A percentile compares a stretch with the other conserved stretches of the same genome.
Evolutionary conservation across 164 flowering plant species (phyloP).

Genomic region (Sedum album): DNA sequence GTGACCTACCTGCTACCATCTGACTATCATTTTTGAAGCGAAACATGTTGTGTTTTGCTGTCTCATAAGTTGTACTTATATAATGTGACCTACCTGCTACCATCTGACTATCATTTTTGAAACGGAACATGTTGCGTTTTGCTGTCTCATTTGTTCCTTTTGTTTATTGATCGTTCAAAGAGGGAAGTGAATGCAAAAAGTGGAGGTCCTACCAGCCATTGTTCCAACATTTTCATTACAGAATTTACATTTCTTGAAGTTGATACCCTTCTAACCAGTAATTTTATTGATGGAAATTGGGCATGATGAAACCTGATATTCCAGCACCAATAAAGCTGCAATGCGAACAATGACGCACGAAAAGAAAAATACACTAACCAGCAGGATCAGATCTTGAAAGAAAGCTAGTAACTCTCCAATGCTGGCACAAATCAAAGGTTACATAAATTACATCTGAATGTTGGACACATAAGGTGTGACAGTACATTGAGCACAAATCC

Average conservation of each 20-base stretch:
- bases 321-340: background rate
- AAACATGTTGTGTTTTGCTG: no score
- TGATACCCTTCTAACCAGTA: background rate
- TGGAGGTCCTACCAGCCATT: slow-evolving; percentile 7
- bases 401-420: no score
- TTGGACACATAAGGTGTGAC: background rate
- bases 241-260: background rate
- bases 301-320: background rate
- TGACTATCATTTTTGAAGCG: no score
- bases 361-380: background rate
- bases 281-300: background rate
- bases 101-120: no score
- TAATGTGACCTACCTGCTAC: no score
- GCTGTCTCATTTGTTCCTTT: background rate
- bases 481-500: background rate
- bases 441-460: background rate
- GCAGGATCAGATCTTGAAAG: no score
- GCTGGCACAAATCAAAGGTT: no score
- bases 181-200: background rate
- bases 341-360: background rate
- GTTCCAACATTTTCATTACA: background rate
- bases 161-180: background rate
- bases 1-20: no score
- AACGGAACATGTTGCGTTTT: no score
- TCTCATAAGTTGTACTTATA: no score